Evolutionary conservation across 129 eudicot genomes (phyloP).

Genomic region (Helichrysum umbraculigerum): DNA sequence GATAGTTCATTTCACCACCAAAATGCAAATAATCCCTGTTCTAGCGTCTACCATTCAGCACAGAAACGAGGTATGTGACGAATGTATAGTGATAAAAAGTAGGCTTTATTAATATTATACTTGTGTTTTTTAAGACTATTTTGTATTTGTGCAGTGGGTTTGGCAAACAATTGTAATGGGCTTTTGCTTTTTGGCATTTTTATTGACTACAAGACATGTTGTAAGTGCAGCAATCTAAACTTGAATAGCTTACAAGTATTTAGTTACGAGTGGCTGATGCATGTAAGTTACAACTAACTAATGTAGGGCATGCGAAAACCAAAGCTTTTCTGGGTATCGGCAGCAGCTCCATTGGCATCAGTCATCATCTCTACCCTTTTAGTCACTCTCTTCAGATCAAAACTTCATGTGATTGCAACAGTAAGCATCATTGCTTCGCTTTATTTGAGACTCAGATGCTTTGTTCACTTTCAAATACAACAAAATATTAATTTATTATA

Average conservation of each 20-base stretch:
- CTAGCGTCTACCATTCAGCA: slow-evolving; percentile 66
- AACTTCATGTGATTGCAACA: slow-evolving; percentile 52
- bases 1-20: slow-evolving; percentile 86
- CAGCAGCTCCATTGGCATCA: slow-evolving; percentile 93
- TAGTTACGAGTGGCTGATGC: slow-evolving; percentile 26
- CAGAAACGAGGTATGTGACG: slow-evolving; percentile 60
- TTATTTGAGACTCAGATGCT: background rate
- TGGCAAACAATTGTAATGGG: slow-evolving; percentile 98
- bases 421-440: slow-evolving; percentile 45
- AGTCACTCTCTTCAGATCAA: slow-evolving; percentile 66
- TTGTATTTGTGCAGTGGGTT: slow-evolving; percentile 72
- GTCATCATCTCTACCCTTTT: slow-evolving; percentile 81
- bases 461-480: background rate
- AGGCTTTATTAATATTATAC: background rate
- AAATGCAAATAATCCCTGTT: slow-evolving; percentile 90
- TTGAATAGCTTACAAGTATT: background rate
- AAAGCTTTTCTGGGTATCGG: slow-evolving; percentile 90
- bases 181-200: slow-evolving; percentile 57
- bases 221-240: slow-evolving; percentile 47
- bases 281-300: slow-evolving; percentile 9
- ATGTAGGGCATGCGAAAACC: slow-evolving; percentile 80
- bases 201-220: slow-evolving; percentile 65
- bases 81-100: background rate
- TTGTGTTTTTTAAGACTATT: background rate
- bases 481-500: background rate